phyloP scores from a whole-genome alignment of 192 early-diverging fungal genomes.

The Mortierella alpina region DNA sequence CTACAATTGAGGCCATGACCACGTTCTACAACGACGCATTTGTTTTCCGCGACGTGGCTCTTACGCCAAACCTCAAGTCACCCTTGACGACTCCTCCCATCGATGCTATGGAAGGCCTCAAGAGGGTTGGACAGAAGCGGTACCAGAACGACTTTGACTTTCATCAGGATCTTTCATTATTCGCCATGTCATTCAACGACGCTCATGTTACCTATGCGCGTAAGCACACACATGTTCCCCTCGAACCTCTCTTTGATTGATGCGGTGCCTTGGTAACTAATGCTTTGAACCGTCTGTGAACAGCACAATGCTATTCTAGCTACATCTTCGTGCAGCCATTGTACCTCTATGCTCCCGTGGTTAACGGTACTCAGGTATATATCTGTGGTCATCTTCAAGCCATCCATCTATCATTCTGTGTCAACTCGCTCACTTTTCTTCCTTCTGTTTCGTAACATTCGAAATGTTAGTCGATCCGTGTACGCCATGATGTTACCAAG shows the following conservation, averaged over 20 bases:
- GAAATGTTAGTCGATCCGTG: slow-evolving; percentile 8
- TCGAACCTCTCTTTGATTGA: background rate
- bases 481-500: background rate
- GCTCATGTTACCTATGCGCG: slow-evolving; percentile 19
- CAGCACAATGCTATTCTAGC: slow-evolving; percentile 23
- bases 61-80: slow-evolving; percentile 5
- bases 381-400: no score
- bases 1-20: background rate
- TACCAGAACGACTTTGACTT: slow-evolving; percentile 25
- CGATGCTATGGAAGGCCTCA: background rate
- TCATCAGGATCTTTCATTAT: slow-evolving; percentile 3
- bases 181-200: slow-evolving; percentile 7
- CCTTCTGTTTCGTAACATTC: background rate
- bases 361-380: slow-evolving; percentile 19
- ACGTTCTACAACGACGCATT: slow-evolving; percentile 22
- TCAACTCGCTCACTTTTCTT: background rate
- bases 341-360: slow-evolving; percentile 27
- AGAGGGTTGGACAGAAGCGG: background rate
- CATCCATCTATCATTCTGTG: background rate
- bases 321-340: slow-evolving; percentile 20
- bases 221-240: slow-evolving; percentile 6
- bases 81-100: slow-evolving; percentile 17
- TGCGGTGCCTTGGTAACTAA: slow-evolving; percentile 1
- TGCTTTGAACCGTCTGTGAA: background rate
- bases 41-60: slow-evolving; percentile 18